These are phyloP conservation scores for Dendryphion nanum DNA, from an alignment of 2,329 filamentous ascomycete species.

Conservation along the genomic window DNA sequence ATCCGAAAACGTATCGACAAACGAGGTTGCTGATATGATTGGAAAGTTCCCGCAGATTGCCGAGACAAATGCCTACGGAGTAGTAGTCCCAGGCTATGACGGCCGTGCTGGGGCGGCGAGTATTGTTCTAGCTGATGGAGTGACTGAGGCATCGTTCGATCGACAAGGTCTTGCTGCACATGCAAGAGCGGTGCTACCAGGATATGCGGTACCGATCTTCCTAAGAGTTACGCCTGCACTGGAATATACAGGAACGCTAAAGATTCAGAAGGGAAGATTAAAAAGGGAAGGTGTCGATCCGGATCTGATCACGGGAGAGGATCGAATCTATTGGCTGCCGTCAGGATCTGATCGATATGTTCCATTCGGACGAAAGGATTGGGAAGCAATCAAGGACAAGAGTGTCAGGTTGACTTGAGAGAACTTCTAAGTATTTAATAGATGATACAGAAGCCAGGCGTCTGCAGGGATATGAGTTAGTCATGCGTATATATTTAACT, in stretches of 20 bases:
- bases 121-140: constrained; percentile 36
- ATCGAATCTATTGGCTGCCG: constrained; percentile 45
- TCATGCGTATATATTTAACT: too few relatives aligned
- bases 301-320: constrained; percentile 37
- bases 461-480: too few relatives aligned
- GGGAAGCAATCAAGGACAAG: constrained; percentile 30
- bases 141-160: constrained; percentile 29
- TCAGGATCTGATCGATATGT: constrained; percentile 32
- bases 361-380: constrained; percentile 39
- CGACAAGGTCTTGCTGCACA: constrained; percentile 40
- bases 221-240: constrained; percentile 39
- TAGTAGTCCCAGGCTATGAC: constrained; percentile 45
- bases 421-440: too few relatives aligned
- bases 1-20: constrained; percentile 48
- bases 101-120: constrained; percentile 46
- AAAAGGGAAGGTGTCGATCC: constrained; percentile 45
- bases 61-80: constrained; percentile 47
- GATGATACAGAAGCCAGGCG: too few relatives aligned
- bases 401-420: constrained; percentile 22
- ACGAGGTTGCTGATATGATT: constrained; percentile 45
- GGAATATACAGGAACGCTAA: constrained; percentile 48
- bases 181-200: constrained; percentile 39
- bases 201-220: constrained; percentile 49
- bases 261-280: constrained; percentile 45
- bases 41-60: constrained; percentile 41